Base-by-base conservation (phyloP, 169 alveolate species). In the Cryptosporidium baileyi region DNA sequence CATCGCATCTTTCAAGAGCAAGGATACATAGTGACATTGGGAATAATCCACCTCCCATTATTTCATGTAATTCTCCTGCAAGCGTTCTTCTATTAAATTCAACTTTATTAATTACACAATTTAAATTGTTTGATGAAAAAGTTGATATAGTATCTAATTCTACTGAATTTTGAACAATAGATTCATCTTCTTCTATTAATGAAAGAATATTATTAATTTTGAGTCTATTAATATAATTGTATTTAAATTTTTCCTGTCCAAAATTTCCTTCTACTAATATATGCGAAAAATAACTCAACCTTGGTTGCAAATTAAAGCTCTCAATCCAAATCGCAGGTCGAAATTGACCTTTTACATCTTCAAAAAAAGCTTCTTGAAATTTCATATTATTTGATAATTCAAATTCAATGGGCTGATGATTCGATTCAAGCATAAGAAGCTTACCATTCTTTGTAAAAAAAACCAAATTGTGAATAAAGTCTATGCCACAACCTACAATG, bases 61-160 rank as follows among this genome's bases (percentile, higher is more conserved):
- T 59, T 47, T 89, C 92, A 5, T 57, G 63, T 13, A 89, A 81
- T 1, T 63, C 80, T 52, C 60, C 81, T 0, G 92, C 92, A 24
- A 88, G 51, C 17, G 81, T 88, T 13, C 91, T 74, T 34, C 92
- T 85, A 81, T 89, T 80, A 59, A 81, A 63, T n/a, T 67, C 90
- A 40, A 59, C 74, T 45, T 89, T 80, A 38, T 62, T 43, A 5
- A 89, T 61, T 54, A 24, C 80, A 59, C 3, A 67, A 3, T 38
- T n/a, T 22, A 26, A 40, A 1, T 26, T 26, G 22, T 22, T 17
- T 15, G 15, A 13, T 8, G 3, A 8, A 24, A 40, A 80, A 15
- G 30, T 19, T 24, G 4, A 24, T 3, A 7, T 1, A 11, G 30
- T 22, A 60, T 28, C 63, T 26, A 22, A 15, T 3, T 40, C 19